phyloP scores from a whole-genome alignment of 768 basidiomycete species.

The Rossbeevera mucosa region DNA sequence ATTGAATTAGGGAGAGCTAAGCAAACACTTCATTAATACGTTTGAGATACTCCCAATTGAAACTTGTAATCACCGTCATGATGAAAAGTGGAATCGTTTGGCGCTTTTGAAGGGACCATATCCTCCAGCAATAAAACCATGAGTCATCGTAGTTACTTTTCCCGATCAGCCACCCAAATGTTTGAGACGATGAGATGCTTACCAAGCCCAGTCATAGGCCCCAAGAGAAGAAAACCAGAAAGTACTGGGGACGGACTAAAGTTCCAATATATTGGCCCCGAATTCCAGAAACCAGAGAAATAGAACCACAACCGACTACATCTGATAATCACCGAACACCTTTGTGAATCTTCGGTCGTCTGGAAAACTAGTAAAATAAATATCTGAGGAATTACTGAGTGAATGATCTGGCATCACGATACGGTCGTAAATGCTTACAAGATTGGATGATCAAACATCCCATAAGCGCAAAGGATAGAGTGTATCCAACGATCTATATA shows the following conservation, averaged over 20 bases:
- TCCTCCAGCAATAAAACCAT: too few species aligned
- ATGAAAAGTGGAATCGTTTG: conserved; percentile 7
- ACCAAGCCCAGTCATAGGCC: conserved; percentile 15
- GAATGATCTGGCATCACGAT: neutral
- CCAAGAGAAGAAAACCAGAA: neutral
- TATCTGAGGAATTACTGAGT: conserved; percentile 2
- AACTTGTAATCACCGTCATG: too few species aligned
- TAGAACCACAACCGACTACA: neutral
- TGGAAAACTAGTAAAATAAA: conserved; percentile 18
- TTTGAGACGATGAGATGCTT: neutral
- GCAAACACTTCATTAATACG: too few species aligned
- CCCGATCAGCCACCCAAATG: too few species aligned
- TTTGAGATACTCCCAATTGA: too few species aligned
- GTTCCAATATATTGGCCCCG: neutral
- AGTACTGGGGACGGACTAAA: neutral
- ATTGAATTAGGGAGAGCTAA: too few species aligned
- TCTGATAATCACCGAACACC: conserved; percentile 8
- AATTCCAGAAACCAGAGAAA: conserved; percentile 12
- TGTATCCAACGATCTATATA: conserved; percentile 15
- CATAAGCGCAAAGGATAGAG: conserved; percentile 12
- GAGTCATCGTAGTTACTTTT: too few species aligned
- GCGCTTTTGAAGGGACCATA: neutral
- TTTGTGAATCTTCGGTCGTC: conserved; percentile 13
- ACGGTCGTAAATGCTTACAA: conserved; percentile 3
- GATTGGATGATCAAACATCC: conserved; percentile 15